Evolutionary conservation across 495 filamentous ascomycete genomes (phyloP).

Genomic region (Staphylotrichum longicolle): DNA sequence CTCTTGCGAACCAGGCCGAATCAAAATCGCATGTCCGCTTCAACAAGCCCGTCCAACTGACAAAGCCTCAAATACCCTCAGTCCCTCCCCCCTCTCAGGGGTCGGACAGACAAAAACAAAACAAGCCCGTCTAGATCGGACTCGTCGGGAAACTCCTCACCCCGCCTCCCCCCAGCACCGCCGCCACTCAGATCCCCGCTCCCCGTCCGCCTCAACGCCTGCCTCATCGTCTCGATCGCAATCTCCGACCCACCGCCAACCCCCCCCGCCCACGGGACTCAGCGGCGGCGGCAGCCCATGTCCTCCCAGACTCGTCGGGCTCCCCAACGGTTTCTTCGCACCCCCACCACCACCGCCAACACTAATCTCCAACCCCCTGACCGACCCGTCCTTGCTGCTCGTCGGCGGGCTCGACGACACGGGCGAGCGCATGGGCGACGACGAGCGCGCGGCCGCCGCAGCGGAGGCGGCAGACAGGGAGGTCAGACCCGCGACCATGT

Average conservation of each 20-base stretch:
- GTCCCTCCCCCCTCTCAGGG: background rate
- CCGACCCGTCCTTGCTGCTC: conserved; percentile 59
- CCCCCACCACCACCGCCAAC: conserved; percentile 9
- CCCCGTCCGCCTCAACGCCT: conserved; percentile 76
- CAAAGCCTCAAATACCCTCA: too few species aligned
- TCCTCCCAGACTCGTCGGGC: conserved; percentile 39
- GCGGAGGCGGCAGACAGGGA: conserved; percentile 32
- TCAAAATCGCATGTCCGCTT: too few species aligned
- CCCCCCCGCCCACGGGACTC: conserved; percentile 13
- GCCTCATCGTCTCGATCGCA: conserved; percentile 85
- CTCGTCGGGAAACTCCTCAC: conserved; percentile 61
- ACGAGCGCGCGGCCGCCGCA: conserved; percentile 59
- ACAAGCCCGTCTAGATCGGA: conserved; percentile 39
- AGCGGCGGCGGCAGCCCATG: background rate
- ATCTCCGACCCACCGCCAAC: conserved; percentile 56
- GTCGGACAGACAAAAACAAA: background rate
- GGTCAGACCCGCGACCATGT: conserved; percentile 49
- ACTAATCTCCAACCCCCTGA: conserved; percentile 60
- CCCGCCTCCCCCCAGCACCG: conserved; percentile 39
- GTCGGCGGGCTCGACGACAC: conserved; percentile 68
- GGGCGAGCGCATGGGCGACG: conserved; percentile 69
- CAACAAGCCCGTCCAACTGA: too few species aligned
- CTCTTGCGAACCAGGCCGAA: too few species aligned
- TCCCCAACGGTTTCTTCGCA: conserved; percentile 45
- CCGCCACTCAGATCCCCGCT: conserved; percentile 70